Percentiles rank a stretch among this genome's conserved stretches.
Conservation (phyloP, 2,329 filamentous ascomycete genomes). For the Xylariomycetidae sp. region DNA sequence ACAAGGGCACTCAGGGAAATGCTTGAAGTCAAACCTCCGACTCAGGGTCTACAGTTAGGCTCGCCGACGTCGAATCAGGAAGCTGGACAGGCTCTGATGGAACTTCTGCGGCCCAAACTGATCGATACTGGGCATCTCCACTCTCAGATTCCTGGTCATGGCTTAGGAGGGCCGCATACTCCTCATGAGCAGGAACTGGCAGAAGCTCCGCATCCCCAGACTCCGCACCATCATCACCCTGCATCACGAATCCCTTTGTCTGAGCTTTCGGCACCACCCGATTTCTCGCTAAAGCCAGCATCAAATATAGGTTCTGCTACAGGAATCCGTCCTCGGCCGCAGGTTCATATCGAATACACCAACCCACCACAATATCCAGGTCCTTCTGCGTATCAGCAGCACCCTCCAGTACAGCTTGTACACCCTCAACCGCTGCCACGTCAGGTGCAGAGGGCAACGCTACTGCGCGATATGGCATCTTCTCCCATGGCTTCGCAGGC, state of each 20-base stretch:
- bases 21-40: constrained; percentile 50
- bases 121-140: no score
- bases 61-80: constrained; percentile 26
- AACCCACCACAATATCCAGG: constrained; percentile 13
- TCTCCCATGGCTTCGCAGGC: constrained; percentile 30
- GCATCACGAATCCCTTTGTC: constrained; percentile 41
- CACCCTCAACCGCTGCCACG: constrained; percentile 50
- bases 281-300: constrained; percentile 39
- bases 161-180: constrained; percentile 26
- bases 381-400: constrained; percentile 30
- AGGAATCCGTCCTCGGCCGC: constrained; percentile 18
- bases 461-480: constrained; percentile 35
- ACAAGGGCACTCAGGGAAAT: constrained; percentile 46
- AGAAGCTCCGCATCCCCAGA: constrained; percentile 48
- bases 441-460: constrained; percentile 50
- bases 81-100: constrained; percentile 49
- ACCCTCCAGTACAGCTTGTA: constrained; percentile 28
- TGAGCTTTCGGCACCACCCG: constrained; percentile 42
- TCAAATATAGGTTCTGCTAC: constrained; percentile 3
- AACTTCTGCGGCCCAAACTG: constrained; percentile 42
- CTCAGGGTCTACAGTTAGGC: constrained; percentile 40
- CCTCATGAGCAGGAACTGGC: constrained; percentile 50
- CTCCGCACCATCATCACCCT: constrained; percentile 54
- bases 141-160: constrained; percentile 19
- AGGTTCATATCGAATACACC: constrained; percentile 19